These are phyloP conservation scores for Amorphotheca resinae DNA, from an alignment of 495 filamentous ascomycete species.

Conservation along the genomic window DNA sequence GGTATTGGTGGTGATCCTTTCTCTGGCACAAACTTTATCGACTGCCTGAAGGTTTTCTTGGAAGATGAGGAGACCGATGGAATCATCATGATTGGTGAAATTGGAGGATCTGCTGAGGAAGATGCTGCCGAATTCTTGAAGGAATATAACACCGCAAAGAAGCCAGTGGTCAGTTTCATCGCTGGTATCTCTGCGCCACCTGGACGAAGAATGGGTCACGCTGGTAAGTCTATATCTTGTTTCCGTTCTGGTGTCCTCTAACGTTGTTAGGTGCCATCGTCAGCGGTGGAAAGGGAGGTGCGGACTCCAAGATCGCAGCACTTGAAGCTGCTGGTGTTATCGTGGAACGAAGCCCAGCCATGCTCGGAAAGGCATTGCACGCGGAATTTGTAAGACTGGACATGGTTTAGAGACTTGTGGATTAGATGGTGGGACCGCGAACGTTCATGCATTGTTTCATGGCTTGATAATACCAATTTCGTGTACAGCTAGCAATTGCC, in stretches of 20 bases:
- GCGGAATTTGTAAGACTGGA: conserved; percentile 94
- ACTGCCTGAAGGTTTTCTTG: conserved; percentile 94
- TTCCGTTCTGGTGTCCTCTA: conserved; percentile 5
- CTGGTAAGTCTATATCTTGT: conserved; percentile 36
- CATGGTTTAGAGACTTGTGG: conserved; percentile 50
- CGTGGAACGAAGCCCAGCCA: conserved; percentile 89
- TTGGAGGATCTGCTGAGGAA: conserved; percentile 94
- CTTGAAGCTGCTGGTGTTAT: conserved; percentile 88
- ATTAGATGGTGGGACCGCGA: conserved; percentile 16
- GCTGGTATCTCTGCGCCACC: conserved; percentile 95
- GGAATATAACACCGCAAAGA: conserved; percentile 79
- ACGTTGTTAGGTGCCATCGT: conserved; percentile 64
- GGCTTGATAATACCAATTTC: conserved; percentile 18
- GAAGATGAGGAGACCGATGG: conserved; percentile 94
- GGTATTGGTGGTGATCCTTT: conserved; percentile 98
- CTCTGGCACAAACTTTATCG: conserved; percentile 98
- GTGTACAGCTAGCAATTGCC: conserved; percentile 21
- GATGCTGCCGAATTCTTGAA: conserved; percentile 94
- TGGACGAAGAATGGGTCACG: conserved; percentile 95
- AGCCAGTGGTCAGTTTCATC: conserved; percentile 96
- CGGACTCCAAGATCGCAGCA: conserved; percentile 92
- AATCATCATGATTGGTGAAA: conserved; percentile 99
- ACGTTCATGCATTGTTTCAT: conserved; percentile 19
- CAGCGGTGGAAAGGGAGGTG: conserved; percentile 90
- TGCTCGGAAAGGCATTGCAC: conserved; percentile 81